Percentiles rank a stretch among this genome's conserved stretches.
These are phyloP conservation scores for Aureobasidium melanogenum DNA, from an alignment of 2,329 filamentous ascomycete genomes.

Conservation along the genomic window DNA sequence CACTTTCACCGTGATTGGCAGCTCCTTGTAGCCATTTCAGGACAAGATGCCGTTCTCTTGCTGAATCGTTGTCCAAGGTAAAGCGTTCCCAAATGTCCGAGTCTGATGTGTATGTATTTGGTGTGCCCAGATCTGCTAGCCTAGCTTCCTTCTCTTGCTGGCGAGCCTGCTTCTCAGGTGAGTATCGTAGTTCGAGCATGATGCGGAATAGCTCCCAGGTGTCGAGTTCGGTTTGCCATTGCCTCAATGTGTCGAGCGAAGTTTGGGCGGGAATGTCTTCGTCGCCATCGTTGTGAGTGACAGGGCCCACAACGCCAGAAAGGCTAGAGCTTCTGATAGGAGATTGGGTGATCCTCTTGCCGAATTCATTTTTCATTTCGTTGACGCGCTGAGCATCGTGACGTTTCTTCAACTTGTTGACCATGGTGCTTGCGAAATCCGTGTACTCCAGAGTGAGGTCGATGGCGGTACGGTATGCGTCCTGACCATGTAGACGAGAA, in stretches of 20 bases:
- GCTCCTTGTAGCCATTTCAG: conserved; percentile 80
- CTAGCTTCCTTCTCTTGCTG: conserved; percentile 25
- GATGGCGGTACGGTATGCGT: conserved; percentile 54
- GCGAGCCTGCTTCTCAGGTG: conserved; percentile 29
- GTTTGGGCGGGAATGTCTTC: conserved; percentile 5
- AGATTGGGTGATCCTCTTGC: conserved; percentile 4
- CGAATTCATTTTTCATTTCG: conserved; percentile 23
- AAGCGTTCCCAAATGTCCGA: conserved; percentile 65
- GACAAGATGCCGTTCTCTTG: conserved; percentile 69
- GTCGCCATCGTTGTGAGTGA: conserved; percentile 9
- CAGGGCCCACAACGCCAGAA: background rate
- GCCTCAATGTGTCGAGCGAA: conserved; percentile 48
- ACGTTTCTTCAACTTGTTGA: conserved; percentile 36
- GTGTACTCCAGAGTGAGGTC: conserved; percentile 44
- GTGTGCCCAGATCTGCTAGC: conserved; percentile 24
- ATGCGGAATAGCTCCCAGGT: conserved; percentile 82
- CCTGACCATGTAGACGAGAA: conserved; percentile 39
- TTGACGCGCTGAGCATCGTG: conserved; percentile 29
- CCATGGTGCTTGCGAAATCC: conserved; percentile 44
- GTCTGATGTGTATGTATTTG: conserved; percentile 48
- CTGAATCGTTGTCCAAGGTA: conserved; percentile 60
- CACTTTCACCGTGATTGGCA: conserved; percentile 56
- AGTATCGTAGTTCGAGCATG: conserved; percentile 58
- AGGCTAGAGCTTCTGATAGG: background rate
- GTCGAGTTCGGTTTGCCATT: conserved; percentile 74